Evolutionary conservation across 139 green algal species (phyloP), one percentile per base, ranked within the genome.

Genomic region (Astrephomene gubernaculifera): DNA sequence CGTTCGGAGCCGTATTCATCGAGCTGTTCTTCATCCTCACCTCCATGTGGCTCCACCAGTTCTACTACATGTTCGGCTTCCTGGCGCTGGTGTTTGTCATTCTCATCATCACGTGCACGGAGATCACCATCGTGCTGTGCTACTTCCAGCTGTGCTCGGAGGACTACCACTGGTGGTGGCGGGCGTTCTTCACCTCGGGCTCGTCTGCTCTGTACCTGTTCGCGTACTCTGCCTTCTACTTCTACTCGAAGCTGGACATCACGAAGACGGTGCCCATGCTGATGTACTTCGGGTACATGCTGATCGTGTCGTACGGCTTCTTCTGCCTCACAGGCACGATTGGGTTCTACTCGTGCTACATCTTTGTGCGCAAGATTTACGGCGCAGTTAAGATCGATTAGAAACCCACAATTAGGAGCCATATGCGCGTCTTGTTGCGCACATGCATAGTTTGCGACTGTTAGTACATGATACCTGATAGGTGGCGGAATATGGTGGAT

Each of bases 21-120:
- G 97, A 99, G 92, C 95, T 99, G 25, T 99, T 99, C 91, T 99
- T 99, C 94, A 99, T 99, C 91, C 94, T 99, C 25, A 98, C 97
- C 7, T 98, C 94, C 81, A 98, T 99, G 86, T 99, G 97, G 97
- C 95, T 98, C 71, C 95, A 98, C 86, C 93, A 78, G 85, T 93
- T 92, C 87, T 93, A 94, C 81, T 99, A 99, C 92, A 93, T 99
- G 70, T 99, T 99, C 86, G 97, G 97, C 52, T 99, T 99, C 94
- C 90, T 99, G 73, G 95, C 95, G 82, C 91, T 99, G 10, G 97
- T 99, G 27, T 98, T 98, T 65, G 65, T 97, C 84, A 99, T 99
- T 91, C 91, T 99, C 24, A 90, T 97, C 87, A 91, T 99, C 88
- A 99, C 97, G 21, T 99, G 96, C 89, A 94, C 96, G 14, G 97